Percentiles rank a stretch among this genome's conserved stretches.
These are phyloP conservation scores for Desmodesmus armatus DNA, from an alignment of 139 green algal species.

Conservation along the genomic window DNA sequence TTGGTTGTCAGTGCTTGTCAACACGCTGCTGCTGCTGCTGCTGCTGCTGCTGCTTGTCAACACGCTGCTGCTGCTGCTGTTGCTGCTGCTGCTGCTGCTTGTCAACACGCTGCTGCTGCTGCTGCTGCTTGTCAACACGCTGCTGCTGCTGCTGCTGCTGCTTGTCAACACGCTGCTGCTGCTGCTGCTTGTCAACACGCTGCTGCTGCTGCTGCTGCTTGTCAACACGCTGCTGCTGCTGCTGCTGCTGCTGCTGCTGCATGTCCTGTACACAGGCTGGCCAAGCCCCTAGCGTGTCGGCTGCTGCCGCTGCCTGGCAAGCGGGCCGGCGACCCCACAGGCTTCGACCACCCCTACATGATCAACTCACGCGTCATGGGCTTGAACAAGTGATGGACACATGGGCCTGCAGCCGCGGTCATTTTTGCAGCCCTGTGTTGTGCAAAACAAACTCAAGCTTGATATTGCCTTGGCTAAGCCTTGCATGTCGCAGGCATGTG, in stretches of 20 bases:
- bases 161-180: background rate
- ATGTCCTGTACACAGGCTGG: conserved; percentile 47
- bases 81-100: too few relatives aligned
- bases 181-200: background rate
- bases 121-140: background rate
- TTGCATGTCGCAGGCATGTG: too few relatives aligned
- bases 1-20: too few relatives aligned
- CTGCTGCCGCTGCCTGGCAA: conserved; percentile 63
- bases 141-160: background rate
- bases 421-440: background rate
- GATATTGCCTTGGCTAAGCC: background rate
- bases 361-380: conserved; percentile 55
- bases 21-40: too few relatives aligned
- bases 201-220: background rate
- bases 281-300: conserved; percentile 60
- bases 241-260: background rate
- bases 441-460: background rate
- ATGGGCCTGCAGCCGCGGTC: too few relatives aligned
- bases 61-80: too few relatives aligned
- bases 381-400: conserved; percentile 39
- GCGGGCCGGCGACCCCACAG: conserved; percentile 37
- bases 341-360: conserved; percentile 62
- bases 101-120: background rate
- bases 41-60: too few relatives aligned
- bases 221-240: background rate